A percentile compares a stretch with the other conserved stretches of the same genome.
Conservation (phyloP, 2,329 filamentous ascomycete species). For the Stenocarpella maydis region DNA sequence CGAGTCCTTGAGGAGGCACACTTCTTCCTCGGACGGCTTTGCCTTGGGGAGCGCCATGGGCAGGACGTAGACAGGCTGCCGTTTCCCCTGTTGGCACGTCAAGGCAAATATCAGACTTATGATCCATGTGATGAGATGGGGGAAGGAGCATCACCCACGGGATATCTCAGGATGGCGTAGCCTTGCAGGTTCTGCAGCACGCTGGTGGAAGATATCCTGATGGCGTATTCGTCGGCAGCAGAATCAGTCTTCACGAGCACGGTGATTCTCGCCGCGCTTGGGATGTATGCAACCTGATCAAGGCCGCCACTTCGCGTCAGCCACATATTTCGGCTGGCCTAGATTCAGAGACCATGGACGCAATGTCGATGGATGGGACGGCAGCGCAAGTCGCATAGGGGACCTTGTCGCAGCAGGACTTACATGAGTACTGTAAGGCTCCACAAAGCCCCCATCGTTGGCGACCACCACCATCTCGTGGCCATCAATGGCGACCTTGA, state of each 20-base stretch:
- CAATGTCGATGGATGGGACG: not conserved
- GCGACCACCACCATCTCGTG: constrained; percentile 40
- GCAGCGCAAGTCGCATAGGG: not conserved
- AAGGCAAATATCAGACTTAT: not conserved
- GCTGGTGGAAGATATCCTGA: constrained; percentile 39
- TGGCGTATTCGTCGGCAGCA: constrained; percentile 37
- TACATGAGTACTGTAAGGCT: constrained; percentile 29
- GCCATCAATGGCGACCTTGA: constrained; percentile 37
- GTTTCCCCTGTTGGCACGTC: not conserved
- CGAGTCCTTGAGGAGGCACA: constrained; percentile 37
- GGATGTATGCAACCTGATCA: constrained; percentile 34
- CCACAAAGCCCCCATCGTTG: constrained; percentile 39
- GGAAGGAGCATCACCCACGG: not conserved
- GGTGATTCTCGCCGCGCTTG: constrained; percentile 37
- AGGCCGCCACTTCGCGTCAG: not conserved
- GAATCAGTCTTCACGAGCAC: constrained; percentile 37
- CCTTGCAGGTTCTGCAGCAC: constrained; percentile 39
- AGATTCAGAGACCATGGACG: not conserved
- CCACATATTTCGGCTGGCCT: not conserved
- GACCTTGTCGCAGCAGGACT: not conserved
- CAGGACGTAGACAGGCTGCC: constrained; percentile 33
- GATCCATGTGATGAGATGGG: not conserved
- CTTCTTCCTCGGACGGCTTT: not conserved
- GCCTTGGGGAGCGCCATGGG: constrained; percentile 37
- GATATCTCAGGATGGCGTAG: constrained; percentile 38